Percentiles rank a stretch among this genome's conserved stretches.
Conservation (phyloP, 306 rosid genomes). For the Oxytropis ochrocephala region DNA sequence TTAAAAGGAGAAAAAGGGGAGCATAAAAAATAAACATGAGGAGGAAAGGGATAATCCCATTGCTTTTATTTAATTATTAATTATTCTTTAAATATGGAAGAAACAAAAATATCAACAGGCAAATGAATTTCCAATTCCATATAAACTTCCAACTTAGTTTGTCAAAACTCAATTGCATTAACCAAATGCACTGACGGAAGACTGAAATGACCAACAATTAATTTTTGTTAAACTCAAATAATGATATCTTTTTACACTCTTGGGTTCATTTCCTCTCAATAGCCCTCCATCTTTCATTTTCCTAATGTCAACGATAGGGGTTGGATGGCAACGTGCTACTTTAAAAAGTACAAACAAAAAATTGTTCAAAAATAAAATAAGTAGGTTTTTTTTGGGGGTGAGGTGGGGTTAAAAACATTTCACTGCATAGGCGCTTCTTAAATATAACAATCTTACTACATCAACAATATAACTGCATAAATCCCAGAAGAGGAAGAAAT, state of each 20-base stretch:
- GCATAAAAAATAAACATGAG: not conserved
- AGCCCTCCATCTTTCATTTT: slow-evolving; percentile 1
- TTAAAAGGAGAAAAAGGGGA: not conserved
- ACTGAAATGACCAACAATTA: not conserved
- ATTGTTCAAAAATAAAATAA: not conserved
- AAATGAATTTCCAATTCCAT: not conserved
- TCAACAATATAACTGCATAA: not conserved
- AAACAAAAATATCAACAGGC: not conserved
- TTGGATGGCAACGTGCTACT: not conserved
- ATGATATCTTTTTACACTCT: not conserved
- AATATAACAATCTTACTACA: not conserved
- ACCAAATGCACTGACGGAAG: not conserved
- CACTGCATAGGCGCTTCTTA: not conserved
- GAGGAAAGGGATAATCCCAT: not conserved
- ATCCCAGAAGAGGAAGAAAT: slow-evolving; percentile 11
- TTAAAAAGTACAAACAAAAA: slow-evolving; percentile 2
- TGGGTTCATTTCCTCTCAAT: not conserved
- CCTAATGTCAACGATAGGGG: not conserved
- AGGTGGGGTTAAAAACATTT: not conserved
- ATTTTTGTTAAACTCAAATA: not conserved
- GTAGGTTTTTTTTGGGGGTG: not conserved
- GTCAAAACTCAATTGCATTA: not conserved
- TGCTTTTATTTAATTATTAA: not conserved
- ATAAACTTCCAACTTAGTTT: not conserved
- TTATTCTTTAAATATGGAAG: not conserved